These are phyloP conservation scores for Candida qinlingensis DNA, from an alignment of 805 yeast genomes.

Conservation along the genomic window DNA sequence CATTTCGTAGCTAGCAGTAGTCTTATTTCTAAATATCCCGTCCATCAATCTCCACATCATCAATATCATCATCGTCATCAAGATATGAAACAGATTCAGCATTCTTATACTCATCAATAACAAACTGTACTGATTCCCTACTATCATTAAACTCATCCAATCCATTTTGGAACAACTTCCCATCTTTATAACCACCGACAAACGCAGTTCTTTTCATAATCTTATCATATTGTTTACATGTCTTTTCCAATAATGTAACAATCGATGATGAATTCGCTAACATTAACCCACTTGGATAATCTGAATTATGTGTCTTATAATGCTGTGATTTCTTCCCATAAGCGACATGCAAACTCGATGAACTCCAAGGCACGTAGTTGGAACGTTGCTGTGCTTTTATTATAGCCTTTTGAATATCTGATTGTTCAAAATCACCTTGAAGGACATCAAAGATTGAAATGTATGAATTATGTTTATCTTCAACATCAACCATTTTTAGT, in stretches of 20 bases:
- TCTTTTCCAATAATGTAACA: slow-evolving; percentile 56
- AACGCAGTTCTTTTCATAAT: slow-evolving; percentile 80
- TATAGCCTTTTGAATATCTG: slow-evolving; percentile 66
- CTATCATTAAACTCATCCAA: slow-evolving; percentile 70
- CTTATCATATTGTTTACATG: slow-evolving; percentile 72
- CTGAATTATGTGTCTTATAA: slow-evolving; percentile 27
- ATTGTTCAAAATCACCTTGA: slow-evolving; percentile 58
- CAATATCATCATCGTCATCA: slow-evolving; percentile 36
- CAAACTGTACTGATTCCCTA: slow-evolving; percentile 65
- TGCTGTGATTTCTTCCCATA: slow-evolving; percentile 70
- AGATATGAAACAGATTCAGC: slow-evolving; percentile 52
- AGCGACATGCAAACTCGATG: slow-evolving; percentile 74
- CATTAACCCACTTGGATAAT: slow-evolving; percentile 72
- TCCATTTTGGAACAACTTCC: slow-evolving; percentile 33
- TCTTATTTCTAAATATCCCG: not conserved
- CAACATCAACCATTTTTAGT: slow-evolving; percentile 59
- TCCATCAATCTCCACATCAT: slow-evolving; percentile 17
- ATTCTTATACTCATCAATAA: slow-evolving; percentile 73
- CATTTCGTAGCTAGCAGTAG: too few relatives aligned
- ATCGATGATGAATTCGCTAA: slow-evolving; percentile 79
- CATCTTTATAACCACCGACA: slow-evolving; percentile 62
- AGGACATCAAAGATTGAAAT: slow-evolving; percentile 66
- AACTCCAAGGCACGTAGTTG: slow-evolving; percentile 81
- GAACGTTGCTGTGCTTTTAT: slow-evolving; percentile 60
- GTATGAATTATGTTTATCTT: slow-evolving; percentile 43